A percentile compares a stretch with the other conserved stretches of the same genome.
Evolutionary conservation across 2,329 filamentous ascomycete genomes (phyloP).

Genomic region (Penicillium sp.): DNA sequence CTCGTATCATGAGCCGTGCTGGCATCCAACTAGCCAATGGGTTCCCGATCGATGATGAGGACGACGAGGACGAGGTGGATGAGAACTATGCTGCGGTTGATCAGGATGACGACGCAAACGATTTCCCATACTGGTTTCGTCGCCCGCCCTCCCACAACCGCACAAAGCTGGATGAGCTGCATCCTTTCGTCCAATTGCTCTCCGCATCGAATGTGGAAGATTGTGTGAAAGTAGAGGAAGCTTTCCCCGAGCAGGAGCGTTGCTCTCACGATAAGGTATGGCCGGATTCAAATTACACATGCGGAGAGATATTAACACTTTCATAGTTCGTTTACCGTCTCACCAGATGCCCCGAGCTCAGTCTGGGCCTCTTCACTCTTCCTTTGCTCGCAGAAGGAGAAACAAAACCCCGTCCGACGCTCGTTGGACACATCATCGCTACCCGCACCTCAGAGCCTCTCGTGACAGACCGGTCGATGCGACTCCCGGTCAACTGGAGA

Average conservation of each 20-base stretch:
- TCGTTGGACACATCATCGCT: conserved; percentile 75
- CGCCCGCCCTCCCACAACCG: conserved; percentile 38
- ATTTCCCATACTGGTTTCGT: conserved; percentile 43
- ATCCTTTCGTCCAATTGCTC: conserved; percentile 72
- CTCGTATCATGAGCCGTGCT: conserved; percentile 28
- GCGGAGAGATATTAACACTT: conserved; percentile 9
- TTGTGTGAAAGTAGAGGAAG: conserved; percentile 58
- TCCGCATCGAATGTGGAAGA: conserved; percentile 53
- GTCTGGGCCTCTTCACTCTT: conserved; percentile 72
- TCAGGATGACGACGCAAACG: conserved; percentile 41
- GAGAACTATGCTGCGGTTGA: conserved; percentile 44
- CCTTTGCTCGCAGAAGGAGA: conserved; percentile 51
- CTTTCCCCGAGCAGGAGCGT: conserved; percentile 59
- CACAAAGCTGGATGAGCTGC: conserved; percentile 55
- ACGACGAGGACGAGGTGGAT: conserved; percentile 35
- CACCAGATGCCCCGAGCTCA: conserved; percentile 69
- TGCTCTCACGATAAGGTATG: conserved; percentile 60
- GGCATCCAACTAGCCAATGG: conserved; percentile 30
- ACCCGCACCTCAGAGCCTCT: conserved; percentile 63
- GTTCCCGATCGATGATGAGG: conserved; percentile 30
- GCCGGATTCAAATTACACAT: not conserved
- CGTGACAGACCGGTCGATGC: conserved; percentile 76
- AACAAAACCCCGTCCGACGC: conserved; percentile 59
- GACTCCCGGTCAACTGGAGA: conserved; percentile 65
- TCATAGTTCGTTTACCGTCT: conserved; percentile 72